Evolutionary conservation across 371 early-diverging fungal genomes (phyloP).

Genomic region (Dinochytrium kinnereticum): DNA sequence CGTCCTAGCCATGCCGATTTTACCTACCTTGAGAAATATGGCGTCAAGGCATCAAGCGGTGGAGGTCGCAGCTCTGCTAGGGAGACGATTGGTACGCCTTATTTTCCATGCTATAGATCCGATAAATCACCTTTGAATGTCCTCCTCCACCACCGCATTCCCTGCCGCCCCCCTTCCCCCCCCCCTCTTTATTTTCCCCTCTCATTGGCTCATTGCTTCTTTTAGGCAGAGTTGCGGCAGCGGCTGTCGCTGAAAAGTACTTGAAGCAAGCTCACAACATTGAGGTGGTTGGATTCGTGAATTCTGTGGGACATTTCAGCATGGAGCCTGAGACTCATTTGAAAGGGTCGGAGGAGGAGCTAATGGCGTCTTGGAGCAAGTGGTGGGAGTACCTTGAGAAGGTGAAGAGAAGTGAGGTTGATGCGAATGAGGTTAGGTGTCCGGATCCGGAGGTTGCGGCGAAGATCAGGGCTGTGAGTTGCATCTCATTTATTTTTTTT

Average conservation of each 20-base stretch:
- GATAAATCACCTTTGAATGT: too few species aligned
- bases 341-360: conserved; percentile 62
- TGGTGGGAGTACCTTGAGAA: conserved; percentile 69
- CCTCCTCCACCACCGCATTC: too few species aligned
- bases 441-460: conserved; percentile 67
- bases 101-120: too few species aligned
- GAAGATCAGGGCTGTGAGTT: conserved; percentile 68
- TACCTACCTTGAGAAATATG: conserved; percentile 95
- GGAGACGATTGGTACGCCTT: conserved; percentile 97
- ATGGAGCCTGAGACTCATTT: conserved; percentile 60
- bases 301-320: conserved; percentile 81
- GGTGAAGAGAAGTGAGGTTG: conserved; percentile 75
- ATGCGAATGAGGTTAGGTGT: conserved; percentile 75
- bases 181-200: background rate
- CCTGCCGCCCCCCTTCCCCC: too few species aligned
- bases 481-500: background rate
- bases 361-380: conserved; percentile 54
- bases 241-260: conserved; percentile 96
- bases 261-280: conserved; percentile 77
- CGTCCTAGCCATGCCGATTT: conserved; percentile 97
- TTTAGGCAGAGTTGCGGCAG: conserved; percentile 90
- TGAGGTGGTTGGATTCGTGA: conserved; percentile 94
- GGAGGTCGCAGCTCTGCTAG: conserved; percentile 95
- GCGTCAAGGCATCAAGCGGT: conserved; percentile 92
- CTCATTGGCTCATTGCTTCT: background rate